phyloP scores from a whole-genome alignment of 2,329 filamentous ascomycete species.

The Diaporthe citriasiana region DNA sequence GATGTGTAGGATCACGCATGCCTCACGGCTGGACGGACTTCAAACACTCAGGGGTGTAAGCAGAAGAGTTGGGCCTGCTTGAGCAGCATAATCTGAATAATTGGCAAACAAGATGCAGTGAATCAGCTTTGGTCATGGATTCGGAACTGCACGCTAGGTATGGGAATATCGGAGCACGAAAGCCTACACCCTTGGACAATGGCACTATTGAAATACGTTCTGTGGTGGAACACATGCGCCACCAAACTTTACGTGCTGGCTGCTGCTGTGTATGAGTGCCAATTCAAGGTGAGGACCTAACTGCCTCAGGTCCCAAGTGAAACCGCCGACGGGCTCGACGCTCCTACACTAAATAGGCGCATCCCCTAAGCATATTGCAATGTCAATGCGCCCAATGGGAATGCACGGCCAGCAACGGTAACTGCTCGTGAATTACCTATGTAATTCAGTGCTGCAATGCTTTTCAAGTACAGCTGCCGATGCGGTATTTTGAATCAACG shows the following conservation, averaged over 20 bases:
- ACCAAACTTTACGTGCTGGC: background rate
- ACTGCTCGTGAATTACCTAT: background rate
- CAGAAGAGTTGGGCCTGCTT: background rate
- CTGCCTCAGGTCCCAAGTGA: background rate
- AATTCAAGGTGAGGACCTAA: background rate
- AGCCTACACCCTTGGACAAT: background rate
- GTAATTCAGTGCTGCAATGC: background rate
- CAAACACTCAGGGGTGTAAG: background rate
- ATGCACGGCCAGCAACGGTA: background rate
- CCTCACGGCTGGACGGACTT: too few species aligned
- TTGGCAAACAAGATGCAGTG: background rate
- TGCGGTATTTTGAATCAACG: background rate
- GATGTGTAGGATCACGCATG: too few species aligned
- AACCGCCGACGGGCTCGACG: background rate
- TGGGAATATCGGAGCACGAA: background rate
- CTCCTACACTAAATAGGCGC: background rate
- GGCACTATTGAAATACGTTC: background rate
- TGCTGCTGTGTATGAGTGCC: background rate
- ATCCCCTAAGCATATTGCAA: background rate
- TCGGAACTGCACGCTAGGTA: background rate
- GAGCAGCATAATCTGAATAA: background rate
- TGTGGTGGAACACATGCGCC: background rate
- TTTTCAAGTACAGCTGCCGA: background rate
- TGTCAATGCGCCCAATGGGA: background rate
- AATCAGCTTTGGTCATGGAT: background rate